Base-by-base conservation (phyloP, 495 filamentous ascomycete genomes). In the Niebla homalea region DNA sequence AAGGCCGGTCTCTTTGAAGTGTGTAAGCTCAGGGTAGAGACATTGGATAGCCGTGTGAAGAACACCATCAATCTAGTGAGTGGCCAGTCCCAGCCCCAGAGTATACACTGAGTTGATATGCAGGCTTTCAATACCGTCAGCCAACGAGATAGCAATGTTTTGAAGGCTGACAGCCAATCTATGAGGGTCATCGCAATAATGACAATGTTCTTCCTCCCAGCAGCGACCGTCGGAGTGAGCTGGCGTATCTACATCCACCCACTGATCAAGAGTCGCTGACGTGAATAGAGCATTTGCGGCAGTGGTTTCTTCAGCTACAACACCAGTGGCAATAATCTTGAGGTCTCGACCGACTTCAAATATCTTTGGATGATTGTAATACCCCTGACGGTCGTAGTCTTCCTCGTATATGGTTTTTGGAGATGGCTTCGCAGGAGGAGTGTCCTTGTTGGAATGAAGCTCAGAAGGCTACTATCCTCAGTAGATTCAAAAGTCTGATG, bases 151-250 rank as follows among this genome's bases (percentile, higher is more conserved):
- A 54, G 52, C 18, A 23, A 36, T 5, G 20, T 50, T 5, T 1
- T 54, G 29, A 56, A 52, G 32, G 15, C 23, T 0, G 49, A 56
- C 41, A 57, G 54, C 44, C 14, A 19, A 43, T 49, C 52, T 10
- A 57, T 57, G 54, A 57, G 38, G 38, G 45, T 38, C 23, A 57
- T 57, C 15, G 54, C 54, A 5, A 36, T 16, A 1, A 39, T 57
- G 18, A 56, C 54, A 10, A 42, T 57, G 40, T 15, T 23, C 2
- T 54, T 57, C 26, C 51, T 57, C 10, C 54, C 54, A 22, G 16
- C 26, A 18, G 45, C 54, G 14, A 50, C 55, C 8, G 29, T 57
- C 21, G 55, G 46, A 12, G 55, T 57, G 26, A n/a, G 49, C 26
- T n/a, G 37, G 15, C 15, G 16, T 36, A 5, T 50, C 11, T n/a